Percentiles rank a stretch among this genome's conserved stretches.
phyloP scores from a whole-genome alignment of 2,329 filamentous ascomycete genomes.

The Alternaria sp. region DNA sequence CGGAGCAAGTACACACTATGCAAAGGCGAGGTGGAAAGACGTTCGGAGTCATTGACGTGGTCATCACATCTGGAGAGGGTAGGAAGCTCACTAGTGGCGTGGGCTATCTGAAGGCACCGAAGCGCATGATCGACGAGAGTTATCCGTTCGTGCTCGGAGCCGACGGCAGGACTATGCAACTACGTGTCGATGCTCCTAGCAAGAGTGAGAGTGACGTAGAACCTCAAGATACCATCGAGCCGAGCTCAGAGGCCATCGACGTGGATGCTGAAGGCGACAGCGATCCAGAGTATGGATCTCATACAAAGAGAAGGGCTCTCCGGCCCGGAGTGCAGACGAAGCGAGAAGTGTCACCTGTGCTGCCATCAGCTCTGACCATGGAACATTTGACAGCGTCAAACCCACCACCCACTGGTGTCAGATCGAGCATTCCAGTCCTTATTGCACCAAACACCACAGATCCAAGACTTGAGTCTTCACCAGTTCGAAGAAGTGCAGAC shows the following conservation, averaged over 20 bases:
- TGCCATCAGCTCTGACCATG: background rate
- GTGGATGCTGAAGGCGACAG: conserved; percentile 14
- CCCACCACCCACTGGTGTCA: background rate
- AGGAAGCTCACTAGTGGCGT: conserved; percentile 30
- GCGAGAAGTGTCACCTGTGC: background rate
- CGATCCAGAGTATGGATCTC: conserved; percentile 2
- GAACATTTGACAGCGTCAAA: background rate
- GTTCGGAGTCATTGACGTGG: conserved; percentile 50
- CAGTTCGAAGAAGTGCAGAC: background rate
- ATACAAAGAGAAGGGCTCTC: conserved; percentile 10
- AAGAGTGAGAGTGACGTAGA: background rate
- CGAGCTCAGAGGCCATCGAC: background rate
- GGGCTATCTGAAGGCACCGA: conserved; percentile 33
- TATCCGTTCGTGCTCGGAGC: conserved; percentile 10
- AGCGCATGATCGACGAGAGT: conserved; percentile 29
- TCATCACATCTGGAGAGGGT: conserved; percentile 40
- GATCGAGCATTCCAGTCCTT: background rate
- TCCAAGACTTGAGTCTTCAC: background rate
- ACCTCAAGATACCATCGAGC: background rate
- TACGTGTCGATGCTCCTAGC: background rate
- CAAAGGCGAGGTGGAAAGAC: conserved; percentile 37
- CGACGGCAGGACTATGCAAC: background rate
- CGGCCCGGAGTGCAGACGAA: background rate
- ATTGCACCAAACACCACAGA: background rate
- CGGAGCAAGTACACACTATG: conserved; percentile 38